Percentiles rank a stretch among this genome's conserved stretches.
These are phyloP conservation scores for Saccharomycopsis sp. DNA, from an alignment of 805 yeast species.

Conservation along the genomic window DNA sequence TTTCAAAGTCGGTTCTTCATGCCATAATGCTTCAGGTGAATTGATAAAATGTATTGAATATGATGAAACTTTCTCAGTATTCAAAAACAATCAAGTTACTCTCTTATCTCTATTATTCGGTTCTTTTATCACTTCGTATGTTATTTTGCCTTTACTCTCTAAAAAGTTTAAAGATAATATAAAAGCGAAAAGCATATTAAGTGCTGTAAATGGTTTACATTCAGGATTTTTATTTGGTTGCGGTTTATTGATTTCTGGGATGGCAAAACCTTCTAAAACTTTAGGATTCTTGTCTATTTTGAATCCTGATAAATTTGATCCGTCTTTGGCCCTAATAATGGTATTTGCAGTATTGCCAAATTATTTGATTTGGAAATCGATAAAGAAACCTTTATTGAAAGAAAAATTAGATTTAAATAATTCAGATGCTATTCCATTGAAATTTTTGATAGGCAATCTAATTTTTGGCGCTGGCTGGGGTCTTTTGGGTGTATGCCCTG, in stretches of 20 bases:
- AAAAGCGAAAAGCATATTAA: no score
- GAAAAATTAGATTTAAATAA: conserved; percentile 25
- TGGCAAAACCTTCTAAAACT: conserved; percentile 38
- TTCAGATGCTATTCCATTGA: conserved; percentile 24
- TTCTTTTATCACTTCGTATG: conserved; percentile 23
- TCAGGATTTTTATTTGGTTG: conserved; percentile 25
- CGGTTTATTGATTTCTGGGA: conserved; percentile 31
- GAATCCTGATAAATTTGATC: conserved; percentile 35
- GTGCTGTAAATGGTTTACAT: conserved; percentile 22
- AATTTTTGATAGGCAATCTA: conserved; percentile 36
- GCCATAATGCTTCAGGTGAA: not conserved
- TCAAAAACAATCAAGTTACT: conserved; percentile 19
- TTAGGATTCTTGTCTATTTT: conserved; percentile 39
- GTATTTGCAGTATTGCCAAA: conserved; percentile 41
- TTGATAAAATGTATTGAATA: no score
- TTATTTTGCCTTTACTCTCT: conserved; percentile 26
- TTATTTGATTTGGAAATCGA: conserved; percentile 30
- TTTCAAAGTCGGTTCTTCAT: not conserved
- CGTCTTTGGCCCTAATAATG: conserved; percentile 39
- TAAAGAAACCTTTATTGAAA: conserved; percentile 7
- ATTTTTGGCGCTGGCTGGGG: conserved; percentile 52
- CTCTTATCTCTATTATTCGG: conserved; percentile 18
- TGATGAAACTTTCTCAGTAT: conserved; percentile 3
- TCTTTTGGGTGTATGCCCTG: conserved; percentile 45
- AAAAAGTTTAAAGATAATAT: not conserved